Evolutionary conservation across 805 yeast species (phyloP).

Genomic region (Tetrapisispora pingtungensis): DNA sequence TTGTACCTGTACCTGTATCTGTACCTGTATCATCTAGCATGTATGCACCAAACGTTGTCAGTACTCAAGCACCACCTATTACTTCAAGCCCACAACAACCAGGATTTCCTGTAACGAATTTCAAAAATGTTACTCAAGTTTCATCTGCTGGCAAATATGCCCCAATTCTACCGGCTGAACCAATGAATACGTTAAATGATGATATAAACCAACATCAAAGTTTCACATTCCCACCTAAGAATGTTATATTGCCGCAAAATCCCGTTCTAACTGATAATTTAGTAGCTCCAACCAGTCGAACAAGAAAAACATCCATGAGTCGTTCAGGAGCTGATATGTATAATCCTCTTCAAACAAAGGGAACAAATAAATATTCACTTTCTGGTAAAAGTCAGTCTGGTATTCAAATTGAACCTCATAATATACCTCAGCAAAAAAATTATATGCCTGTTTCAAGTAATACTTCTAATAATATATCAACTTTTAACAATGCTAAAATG

Average conservation of each 20-base stretch:
- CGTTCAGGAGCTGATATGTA: conserved; percentile 27
- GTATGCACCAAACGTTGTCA: not conserved
- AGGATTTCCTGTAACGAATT: not conserved
- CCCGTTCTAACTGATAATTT: too few relatives aligned
- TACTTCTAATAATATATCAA: conserved; percentile 11
- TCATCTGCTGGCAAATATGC: not conserved
- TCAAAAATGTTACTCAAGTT: not conserved
- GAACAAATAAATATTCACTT: conserved; percentile 30
- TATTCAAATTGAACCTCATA: not conserved
- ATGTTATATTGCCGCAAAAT: not conserved
- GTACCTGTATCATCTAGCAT: not conserved
- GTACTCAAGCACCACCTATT: not conserved
- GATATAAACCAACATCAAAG: not conserved
- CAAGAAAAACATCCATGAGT: conserved; percentile 12
- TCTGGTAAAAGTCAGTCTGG: conserved; percentile 25
- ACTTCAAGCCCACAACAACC: not conserved
- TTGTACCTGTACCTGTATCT: too few relatives aligned
- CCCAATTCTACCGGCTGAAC: not conserved
- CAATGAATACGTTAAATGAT: not conserved
- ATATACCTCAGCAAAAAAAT: not conserved
- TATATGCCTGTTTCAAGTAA: conserved; percentile 14
- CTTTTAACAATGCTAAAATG: too few relatives aligned
- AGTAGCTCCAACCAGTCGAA: not conserved
- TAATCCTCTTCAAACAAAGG: conserved; percentile 21
- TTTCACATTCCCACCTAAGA: not conserved